Evolutionary conservation across 129 eudicot genomes (phyloP), one percentile per base, ranked within the genome.

Genomic region (Artemisia annua): DNA sequence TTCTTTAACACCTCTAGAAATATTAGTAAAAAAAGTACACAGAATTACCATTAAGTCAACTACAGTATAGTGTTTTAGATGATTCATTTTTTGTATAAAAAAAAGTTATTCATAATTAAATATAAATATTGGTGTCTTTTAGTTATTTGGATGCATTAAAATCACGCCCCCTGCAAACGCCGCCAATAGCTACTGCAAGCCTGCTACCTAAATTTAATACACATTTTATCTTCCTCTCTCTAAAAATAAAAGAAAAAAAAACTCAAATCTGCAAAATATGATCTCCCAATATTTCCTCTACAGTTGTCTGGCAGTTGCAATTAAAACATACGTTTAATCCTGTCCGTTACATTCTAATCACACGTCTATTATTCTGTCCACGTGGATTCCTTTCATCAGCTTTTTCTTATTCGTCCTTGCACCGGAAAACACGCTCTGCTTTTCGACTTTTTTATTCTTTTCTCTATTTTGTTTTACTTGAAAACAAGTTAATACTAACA

Each of bases 401-500:
- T 85, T 84, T 91, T 86, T 80, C 63, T 80, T 86, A 83, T 80
- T 86, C 89, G 87, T 82, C 87, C 92, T 83, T 80, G 67, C 80
- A 84, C 97, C 97, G 96, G 88, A 86, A 91, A 88, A 88, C 89
- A 83, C 96, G 97, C 92, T 84, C 79, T 85, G 82, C 82, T 78
- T 71, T 62, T 57, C 60, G 35, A 19, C 76, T 51, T 70, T 70
- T 35, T 30, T 48, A 30, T 78, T 53, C 68, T 20, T 63, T 79
- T 63, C 35, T 7, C 10, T 11, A 11, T 28, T 55, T 5, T 17
- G 13, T 79, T 79, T 60, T 3, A 0, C 32, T 63, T 63, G 3
- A 24, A 59, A 59, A 56, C 62, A 56, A 56, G 4, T 9, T 56
- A 13, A 12, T 16, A 51, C 56, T 51, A 51, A 51, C 17, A 12